These are phyloP conservation scores for Ambrosia trifida DNA, from an alignment of 129 eudicot genomes.

Conservation along the genomic window DNA sequence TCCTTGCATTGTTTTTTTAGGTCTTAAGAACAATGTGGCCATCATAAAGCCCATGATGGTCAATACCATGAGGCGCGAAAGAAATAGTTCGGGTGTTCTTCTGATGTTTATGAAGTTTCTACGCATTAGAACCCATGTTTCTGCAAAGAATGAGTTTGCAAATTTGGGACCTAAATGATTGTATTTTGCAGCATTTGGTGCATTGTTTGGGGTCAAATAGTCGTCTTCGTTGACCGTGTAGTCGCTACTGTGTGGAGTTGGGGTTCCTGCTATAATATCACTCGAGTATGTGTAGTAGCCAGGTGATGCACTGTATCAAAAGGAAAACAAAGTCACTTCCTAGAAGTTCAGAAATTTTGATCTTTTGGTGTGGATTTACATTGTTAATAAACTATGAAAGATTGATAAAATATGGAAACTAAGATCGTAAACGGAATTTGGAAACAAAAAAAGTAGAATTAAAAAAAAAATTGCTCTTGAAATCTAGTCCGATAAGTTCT, in stretches of 20 bases:
- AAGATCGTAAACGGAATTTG: too few species aligned
- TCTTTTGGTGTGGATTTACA: too few species aligned
- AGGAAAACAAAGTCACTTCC: not conserved
- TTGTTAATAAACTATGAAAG: too few species aligned
- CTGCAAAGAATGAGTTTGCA: conserved; percentile 58
- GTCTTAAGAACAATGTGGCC: conserved; percentile 77
- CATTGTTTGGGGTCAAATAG: conserved; percentile 58
- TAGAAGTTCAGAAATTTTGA: not conserved
- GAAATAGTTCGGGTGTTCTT: conserved; percentile 79
- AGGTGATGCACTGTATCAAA: conserved; percentile 49
- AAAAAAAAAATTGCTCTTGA: too few species aligned
- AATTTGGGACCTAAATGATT: conserved; percentile 58
- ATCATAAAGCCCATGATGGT: conserved; percentile 77
- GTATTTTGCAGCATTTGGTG: conserved; percentile 32
- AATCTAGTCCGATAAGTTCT: too few species aligned
- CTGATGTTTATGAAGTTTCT: conserved; percentile 71
- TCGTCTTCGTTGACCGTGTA: conserved; percentile 74
- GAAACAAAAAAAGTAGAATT: too few species aligned
- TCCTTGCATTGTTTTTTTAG: conserved; percentile 49
- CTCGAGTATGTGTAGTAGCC: conserved; percentile 63
- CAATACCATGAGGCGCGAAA: conserved; percentile 70
- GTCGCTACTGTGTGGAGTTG: conserved; percentile 81
- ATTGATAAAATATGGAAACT: not conserved
- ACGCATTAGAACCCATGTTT: conserved; percentile 69
- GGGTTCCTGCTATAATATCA: conserved; percentile 59